These are phyloP conservation scores for Heliamphora exappendiculata DNA, from an alignment of 148 eudicot species.

Conservation along the genomic window DNA sequence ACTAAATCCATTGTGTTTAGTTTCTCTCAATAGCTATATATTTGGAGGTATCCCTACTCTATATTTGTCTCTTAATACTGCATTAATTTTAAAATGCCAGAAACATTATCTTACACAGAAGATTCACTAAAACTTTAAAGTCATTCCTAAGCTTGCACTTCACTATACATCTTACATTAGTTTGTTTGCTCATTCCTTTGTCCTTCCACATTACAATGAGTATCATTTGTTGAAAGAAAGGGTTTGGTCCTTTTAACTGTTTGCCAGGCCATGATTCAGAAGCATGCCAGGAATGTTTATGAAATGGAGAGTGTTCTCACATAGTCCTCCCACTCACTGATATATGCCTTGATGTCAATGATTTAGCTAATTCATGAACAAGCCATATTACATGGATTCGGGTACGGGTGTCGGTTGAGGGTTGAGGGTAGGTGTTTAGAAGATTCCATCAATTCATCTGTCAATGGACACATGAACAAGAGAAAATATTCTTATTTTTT, in stretches of 20 bases:
- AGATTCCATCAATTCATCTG: too few relatives aligned
- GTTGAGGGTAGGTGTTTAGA: too few relatives aligned
- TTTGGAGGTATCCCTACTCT: not conserved
- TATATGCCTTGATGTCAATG: not conserved
- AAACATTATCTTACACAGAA: not conserved
- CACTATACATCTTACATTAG: not conserved
- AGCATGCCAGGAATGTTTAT: not conserved
- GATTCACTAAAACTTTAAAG: not conserved
- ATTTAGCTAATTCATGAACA: not conserved
- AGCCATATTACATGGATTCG: too few relatives aligned
- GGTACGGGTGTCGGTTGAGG: too few relatives aligned
- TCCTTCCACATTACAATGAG: not conserved
- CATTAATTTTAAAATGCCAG: not conserved
- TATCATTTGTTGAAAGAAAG: not conserved
- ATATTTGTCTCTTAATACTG: not conserved
- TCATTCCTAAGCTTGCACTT: conserved; percentile 4
- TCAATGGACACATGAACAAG: too few relatives aligned
- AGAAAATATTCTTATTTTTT: too few relatives aligned
- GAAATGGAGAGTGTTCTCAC: not conserved
- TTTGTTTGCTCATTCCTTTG: not conserved
- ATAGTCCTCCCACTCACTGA: not conserved
- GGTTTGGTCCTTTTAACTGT: not conserved
- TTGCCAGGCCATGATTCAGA: not conserved
- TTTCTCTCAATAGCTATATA: not conserved
- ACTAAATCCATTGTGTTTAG: not conserved